These are phyloP conservation scores for Bertia moriformis DNA, from an alignment of 2,329 filamentous ascomycete species.

Conservation along the genomic window DNA sequence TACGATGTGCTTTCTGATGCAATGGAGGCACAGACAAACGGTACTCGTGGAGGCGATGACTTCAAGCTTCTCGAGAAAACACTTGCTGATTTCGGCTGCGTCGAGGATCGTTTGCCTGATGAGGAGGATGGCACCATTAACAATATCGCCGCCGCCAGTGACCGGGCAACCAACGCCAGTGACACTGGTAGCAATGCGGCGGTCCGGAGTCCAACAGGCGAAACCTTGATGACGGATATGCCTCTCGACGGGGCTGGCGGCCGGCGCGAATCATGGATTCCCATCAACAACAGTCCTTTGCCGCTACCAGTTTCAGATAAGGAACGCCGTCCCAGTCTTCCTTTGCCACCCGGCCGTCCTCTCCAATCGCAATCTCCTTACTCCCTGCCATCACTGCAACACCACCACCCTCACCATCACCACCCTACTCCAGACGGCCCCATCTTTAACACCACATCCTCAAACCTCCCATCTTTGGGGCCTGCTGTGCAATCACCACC, in stretches of 20 bases:
- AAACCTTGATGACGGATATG: slow-evolving; percentile 11
- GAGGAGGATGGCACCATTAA: slow-evolving; percentile 3
- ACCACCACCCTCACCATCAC: no score
- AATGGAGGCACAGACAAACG: not conserved
- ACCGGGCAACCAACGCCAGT: slow-evolving; percentile 16
- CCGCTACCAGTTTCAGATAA: slow-evolving; percentile 14
- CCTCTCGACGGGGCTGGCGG: slow-evolving; percentile 13
- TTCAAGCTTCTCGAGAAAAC: slow-evolving; percentile 23
- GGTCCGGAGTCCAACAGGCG: slow-evolving; percentile 20
- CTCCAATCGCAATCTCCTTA: not conserved
- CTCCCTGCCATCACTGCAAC: not conserved
- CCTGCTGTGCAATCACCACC: not conserved
- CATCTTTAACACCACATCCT: not conserved
- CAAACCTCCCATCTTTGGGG: not conserved
- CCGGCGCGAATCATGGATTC: slow-evolving; percentile 23
- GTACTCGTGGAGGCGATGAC: slow-evolving; percentile 13
- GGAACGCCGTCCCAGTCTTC: slow-evolving; percentile 18
- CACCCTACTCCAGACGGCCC: slow-evolving; percentile 1
- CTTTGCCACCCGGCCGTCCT: slow-evolving; percentile 9
- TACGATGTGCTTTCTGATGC: not conserved
- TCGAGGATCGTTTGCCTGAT: slow-evolving; percentile 15
- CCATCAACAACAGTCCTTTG: slow-evolving; percentile 17
- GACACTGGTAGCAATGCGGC: slow-evolving; percentile 21
- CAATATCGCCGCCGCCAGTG: slow-evolving; percentile 9
- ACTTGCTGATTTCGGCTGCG: slow-evolving; percentile 19